These are phyloP conservation scores for Phytopythium montanum DNA, from an alignment of 352 stramenopile species.

Conservation along the genomic window DNA sequence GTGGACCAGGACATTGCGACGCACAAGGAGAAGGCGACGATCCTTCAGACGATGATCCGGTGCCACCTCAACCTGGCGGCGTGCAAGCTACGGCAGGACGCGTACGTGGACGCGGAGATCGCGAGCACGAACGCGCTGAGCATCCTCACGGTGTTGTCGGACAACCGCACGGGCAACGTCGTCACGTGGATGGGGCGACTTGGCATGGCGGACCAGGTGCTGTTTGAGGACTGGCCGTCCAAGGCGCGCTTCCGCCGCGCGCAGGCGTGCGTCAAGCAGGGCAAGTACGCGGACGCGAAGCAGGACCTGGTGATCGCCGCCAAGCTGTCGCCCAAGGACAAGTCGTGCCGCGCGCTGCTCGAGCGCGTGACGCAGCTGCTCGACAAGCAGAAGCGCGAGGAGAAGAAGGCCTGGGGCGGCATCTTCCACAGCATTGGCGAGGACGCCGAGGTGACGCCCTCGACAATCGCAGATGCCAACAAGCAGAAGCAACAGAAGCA, in stretches of 20 bases:
- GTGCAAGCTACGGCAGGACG: constrained; percentile 78
- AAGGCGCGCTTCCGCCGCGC: constrained; percentile 84
- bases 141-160: constrained; percentile 68
- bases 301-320: constrained; percentile 76
- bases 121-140: constrained; percentile 80
- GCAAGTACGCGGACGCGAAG: constrained; percentile 69
- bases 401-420: constrained; percentile 78
- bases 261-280: constrained; percentile 68
- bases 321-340: constrained; percentile 79
- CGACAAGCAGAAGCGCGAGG: constrained; percentile 69
- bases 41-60: constrained; percentile 87
- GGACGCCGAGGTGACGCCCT: constrained; percentile 14
- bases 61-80: constrained; percentile 85
- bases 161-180: constrained; percentile 79
- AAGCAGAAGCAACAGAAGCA: constrained; percentile 13
- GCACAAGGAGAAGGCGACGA: constrained; percentile 84
- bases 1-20: constrained; percentile 74
- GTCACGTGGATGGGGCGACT: constrained; percentile 83
- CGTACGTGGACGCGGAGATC: constrained; percentile 64
- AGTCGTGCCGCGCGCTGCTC: constrained; percentile 70
- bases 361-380: constrained; percentile 69
- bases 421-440: constrained; percentile 62
- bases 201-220: constrained; percentile 67
- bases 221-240: constrained; percentile 85
- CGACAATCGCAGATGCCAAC: constrained; percentile 11